These are phyloP conservation scores for Astraeus odoratus DNA, from an alignment of 768 basidiomycete species.

Conservation along the genomic window DNA sequence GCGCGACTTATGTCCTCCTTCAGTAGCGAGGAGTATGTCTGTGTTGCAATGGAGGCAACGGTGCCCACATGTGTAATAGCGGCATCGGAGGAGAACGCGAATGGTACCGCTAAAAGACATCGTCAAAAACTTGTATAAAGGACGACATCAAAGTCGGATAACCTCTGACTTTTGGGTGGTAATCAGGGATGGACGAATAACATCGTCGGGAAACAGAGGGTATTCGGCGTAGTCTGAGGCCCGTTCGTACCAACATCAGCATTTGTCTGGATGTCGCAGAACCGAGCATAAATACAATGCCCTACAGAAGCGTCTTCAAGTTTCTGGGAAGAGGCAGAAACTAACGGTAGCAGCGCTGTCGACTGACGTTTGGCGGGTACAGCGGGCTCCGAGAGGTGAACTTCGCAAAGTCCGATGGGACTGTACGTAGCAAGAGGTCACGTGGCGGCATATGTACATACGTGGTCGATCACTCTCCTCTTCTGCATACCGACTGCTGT, in stretches of 20 bases:
- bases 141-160: constrained; percentile 5
- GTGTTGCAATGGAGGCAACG: constrained; percentile 22
- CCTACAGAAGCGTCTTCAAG: too few relatives aligned
- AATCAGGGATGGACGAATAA: constrained; percentile 16
- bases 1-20: constrained; percentile 15
- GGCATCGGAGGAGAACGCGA: constrained; percentile 38
- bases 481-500: too few relatives aligned
- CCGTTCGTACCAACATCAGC: constrained; percentile 14
- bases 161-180: constrained; percentile 37
- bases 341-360: too few relatives aligned
- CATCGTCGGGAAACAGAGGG: constrained; percentile 6
- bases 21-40: constrained; percentile 9
- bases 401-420: too few relatives aligned
- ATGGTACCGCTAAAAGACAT: constrained; percentile 40
- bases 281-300: neutral
- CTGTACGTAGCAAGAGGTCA: too few relatives aligned
- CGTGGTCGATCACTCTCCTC: constrained; percentile 23
- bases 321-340: too few relatives aligned
- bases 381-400: too few relatives aligned
- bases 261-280: neutral
- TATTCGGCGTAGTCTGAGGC: constrained; percentile 2
- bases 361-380: too few relatives aligned
- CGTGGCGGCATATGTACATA: constrained; percentile 21
- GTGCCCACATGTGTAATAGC: constrained; percentile 36
- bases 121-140: constrained; percentile 6